Conservation (phyloP, 768 basidiomycete species). For the Paxillus ammoniavirescens region DNA sequence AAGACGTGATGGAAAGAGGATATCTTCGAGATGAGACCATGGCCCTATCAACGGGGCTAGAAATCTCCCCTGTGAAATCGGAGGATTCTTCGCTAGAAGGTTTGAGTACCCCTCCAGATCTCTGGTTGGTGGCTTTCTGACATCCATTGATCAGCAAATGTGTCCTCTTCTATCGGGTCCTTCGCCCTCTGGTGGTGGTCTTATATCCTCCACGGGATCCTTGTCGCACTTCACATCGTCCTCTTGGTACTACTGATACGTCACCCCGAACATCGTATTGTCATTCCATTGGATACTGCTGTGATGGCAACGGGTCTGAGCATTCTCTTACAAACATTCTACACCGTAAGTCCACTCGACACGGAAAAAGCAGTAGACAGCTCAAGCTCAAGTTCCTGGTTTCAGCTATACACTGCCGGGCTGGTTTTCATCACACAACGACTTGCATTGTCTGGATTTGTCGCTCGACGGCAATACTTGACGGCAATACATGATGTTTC, state of each 20-base stretch:
- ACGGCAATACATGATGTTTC: constrained; percentile 19
- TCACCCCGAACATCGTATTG: neutral
- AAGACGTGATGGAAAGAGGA: neutral
- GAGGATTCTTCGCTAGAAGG: neutral
- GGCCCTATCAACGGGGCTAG: neutral
- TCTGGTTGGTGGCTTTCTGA: too few relatives aligned
- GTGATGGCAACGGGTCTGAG: neutral
- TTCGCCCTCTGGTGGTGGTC: neutral
- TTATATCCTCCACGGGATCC: neutral
- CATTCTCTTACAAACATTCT: constrained; percentile 1
- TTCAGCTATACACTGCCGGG: constrained; percentile 15
- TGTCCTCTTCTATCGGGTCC: neutral
- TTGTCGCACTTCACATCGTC: neutral
- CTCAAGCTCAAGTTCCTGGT: neutral
- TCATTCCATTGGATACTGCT: neutral
- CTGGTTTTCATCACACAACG: constrained; percentile 22
- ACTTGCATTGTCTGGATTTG: constrained; percentile 3
- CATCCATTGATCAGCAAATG: too few relatives aligned
- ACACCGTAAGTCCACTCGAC: neutral
- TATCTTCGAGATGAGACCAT: neutral
- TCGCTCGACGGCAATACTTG: constrained; percentile 8
- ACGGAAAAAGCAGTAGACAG: neutral
- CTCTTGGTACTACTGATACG: neutral
- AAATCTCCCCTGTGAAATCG: neutral
- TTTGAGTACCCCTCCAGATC: neutral